phyloP scores from a whole-genome alignment of 2,329 filamentous ascomycete genomes.

The Colletotrichum sp. region DNA sequence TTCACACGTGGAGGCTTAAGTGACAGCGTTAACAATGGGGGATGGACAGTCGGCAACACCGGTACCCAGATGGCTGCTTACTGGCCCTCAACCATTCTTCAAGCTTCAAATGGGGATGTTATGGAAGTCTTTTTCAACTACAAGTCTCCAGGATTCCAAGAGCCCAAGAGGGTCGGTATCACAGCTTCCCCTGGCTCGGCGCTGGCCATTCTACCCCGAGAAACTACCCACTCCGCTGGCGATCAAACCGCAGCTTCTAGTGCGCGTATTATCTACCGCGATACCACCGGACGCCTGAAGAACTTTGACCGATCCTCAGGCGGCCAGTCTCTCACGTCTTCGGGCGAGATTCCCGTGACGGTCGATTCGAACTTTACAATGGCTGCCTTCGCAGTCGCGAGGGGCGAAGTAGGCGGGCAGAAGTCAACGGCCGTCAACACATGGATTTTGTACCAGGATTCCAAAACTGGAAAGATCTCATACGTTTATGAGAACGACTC shows the following conservation, averaged over 20 bases:
- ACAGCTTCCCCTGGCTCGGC: background rate
- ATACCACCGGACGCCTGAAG: background rate
- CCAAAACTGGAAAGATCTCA: conserved; percentile 18
- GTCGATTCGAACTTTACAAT: conserved; percentile 24
- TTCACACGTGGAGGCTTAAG: background rate
- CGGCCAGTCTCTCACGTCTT: background rate
- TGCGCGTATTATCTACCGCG: conserved; percentile 10
- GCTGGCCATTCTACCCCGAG: conserved; percentile 4
- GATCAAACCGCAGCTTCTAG: background rate
- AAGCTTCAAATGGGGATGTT: background rate
- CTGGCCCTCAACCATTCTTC: conserved; percentile 3
- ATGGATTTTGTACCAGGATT: conserved; percentile 28
- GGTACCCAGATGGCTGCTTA: conserved; percentile 3
- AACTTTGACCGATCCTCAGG: conserved; percentile 7
- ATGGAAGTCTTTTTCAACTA: background rate
- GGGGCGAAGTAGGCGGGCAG: conserved; percentile 1
- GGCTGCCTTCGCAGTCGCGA: conserved; percentile 22
- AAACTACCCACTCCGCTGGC: background rate
- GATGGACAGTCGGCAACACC: background rate
- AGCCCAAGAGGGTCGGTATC: background rate
- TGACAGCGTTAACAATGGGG: background rate
- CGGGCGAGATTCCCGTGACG: background rate
- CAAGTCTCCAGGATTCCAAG: background rate
- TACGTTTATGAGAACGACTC: conserved; percentile 21
- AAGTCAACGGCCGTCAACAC: conserved; percentile 21